Percentiles rank a stretch among this genome's conserved stretches.
Evolutionary conservation across 2,329 filamentous ascomycete species (phyloP).

Genomic region (Metarhizium robertsii): DNA sequence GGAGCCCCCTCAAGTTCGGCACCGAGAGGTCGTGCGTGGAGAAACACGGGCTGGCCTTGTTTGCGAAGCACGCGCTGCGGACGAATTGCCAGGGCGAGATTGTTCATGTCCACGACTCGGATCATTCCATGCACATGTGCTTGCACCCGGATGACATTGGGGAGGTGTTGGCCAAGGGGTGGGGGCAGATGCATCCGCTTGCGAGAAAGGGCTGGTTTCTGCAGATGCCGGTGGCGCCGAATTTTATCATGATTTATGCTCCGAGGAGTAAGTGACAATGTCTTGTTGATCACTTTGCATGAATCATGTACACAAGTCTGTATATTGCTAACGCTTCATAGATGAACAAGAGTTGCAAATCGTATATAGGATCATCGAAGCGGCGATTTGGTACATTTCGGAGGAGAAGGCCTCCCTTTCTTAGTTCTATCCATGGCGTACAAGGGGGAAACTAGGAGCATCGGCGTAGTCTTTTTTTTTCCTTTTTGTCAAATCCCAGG

Average conservation of each 20-base stretch:
- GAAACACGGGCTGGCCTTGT: slow-evolving; percentile 71
- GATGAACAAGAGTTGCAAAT: slow-evolving; percentile 57
- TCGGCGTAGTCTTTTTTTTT: too few species aligned
- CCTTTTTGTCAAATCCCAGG: too few species aligned
- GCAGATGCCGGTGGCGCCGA: slow-evolving; percentile 58
- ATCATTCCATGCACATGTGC: slow-evolving; percentile 70
- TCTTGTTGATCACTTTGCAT: background rate
- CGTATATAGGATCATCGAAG: slow-evolving; percentile 61
- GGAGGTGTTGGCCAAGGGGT: slow-evolving; percentile 62
- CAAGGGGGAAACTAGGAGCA: background rate
- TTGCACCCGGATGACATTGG: slow-evolving; percentile 71
- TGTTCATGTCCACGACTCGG: slow-evolving; percentile 68
- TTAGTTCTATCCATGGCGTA: background rate
- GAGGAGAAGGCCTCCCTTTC: slow-evolving; percentile 33
- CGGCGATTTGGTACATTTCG: slow-evolving; percentile 59
- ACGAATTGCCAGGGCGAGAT: slow-evolving; percentile 72
- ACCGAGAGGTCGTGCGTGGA: slow-evolving; percentile 69
- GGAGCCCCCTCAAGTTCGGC: slow-evolving; percentile 39
- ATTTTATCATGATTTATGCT: slow-evolving; percentile 78
- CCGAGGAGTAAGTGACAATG: slow-evolving; percentile 42
- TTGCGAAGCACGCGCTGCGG: slow-evolving; percentile 56
- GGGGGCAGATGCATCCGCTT: slow-evolving; percentile 65
- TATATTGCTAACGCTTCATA: slow-evolving; percentile 12
- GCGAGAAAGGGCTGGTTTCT: slow-evolving; percentile 55
- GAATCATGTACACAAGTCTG: background rate